A percentile compares a stretch with the other conserved stretches of the same genome.
Evolutionary conservation across 75 land plant species (phyloP).

Genomic region (Cupressus sempervirens): DNA sequence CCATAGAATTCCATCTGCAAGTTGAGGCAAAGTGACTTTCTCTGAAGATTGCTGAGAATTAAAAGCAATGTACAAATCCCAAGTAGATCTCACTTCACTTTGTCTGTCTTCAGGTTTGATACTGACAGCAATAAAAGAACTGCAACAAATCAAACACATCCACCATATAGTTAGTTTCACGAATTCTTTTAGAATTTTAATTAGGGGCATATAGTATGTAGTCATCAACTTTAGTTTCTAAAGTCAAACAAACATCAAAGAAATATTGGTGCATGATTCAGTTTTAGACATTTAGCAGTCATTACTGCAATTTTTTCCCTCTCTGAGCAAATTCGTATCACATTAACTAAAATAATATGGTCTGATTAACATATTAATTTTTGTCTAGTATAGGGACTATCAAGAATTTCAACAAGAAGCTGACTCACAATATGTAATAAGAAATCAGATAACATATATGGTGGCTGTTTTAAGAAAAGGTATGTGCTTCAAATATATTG

Average conservation of each 20-base stretch:
- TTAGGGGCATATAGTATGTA: neutral
- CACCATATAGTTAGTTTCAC: neutral
- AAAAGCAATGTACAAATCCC: constrained; percentile 14
- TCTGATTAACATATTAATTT: neutral
- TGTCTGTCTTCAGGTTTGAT: constrained; percentile 1
- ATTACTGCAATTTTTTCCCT: neutral
- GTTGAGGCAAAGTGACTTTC: constrained; percentile 7
- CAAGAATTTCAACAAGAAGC: neutral
- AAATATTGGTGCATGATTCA: neutral
- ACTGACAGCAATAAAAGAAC: constrained; percentile 9
- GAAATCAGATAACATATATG: neutral
- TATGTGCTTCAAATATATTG: neutral
- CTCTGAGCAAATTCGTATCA: neutral
- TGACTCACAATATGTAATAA: neutral
- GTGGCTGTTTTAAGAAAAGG: neutral
- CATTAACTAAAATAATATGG: neutral
- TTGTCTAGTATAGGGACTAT: neutral
- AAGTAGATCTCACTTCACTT: neutral
- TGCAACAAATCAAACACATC: constrained; percentile 3
- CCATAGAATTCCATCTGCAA: constrained; percentile 5
- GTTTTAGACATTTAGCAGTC: neutral
- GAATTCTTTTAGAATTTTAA: neutral
- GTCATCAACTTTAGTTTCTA: neutral
- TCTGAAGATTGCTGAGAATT: constrained; percentile 6
- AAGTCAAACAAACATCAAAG: neutral